These are phyloP conservation scores for Neonectria magnoliae DNA, from an alignment of 2,329 filamentous ascomycete species.

Conservation along the genomic window DNA sequence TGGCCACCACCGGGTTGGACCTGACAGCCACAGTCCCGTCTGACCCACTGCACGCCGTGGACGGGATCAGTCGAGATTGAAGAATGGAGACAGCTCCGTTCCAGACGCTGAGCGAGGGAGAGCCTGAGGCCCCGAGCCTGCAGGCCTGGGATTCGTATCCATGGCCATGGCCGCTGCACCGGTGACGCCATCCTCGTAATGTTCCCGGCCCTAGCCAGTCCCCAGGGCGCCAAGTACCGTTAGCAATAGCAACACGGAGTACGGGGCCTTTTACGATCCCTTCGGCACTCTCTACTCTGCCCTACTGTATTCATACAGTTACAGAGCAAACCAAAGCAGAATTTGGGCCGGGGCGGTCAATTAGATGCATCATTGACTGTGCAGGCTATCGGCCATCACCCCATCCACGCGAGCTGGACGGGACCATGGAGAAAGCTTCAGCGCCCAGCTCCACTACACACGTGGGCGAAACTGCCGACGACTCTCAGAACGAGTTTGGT, in stretches of 20 bases:
- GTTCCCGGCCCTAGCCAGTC: neutral
- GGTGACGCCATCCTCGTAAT: slow-evolving; percentile 42
- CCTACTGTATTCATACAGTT: too few species aligned
- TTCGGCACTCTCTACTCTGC: neutral
- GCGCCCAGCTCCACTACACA: slow-evolving; percentile 37
- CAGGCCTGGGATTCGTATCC: slow-evolving; percentile 32
- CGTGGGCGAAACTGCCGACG: slow-evolving; percentile 41
- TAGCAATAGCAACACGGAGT: slow-evolving; percentile 15
- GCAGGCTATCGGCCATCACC: slow-evolving; percentile 18
- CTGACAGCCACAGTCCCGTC: slow-evolving; percentile 22
- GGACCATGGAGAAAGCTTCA: slow-evolving; percentile 18
- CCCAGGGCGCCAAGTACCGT: slow-evolving; percentile 33
- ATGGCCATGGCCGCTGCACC: slow-evolving; percentile 30
- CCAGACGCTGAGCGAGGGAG: slow-evolving; percentile 23
- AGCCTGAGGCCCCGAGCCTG: neutral
- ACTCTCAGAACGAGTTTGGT: slow-evolving; percentile 18
- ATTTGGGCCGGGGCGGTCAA: neutral
- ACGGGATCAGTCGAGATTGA: slow-evolving; percentile 22
- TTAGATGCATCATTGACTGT: slow-evolving; percentile 14
- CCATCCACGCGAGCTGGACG: slow-evolving; percentile 22
- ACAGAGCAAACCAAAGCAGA: neutral
- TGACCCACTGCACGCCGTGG: slow-evolving; percentile 33
- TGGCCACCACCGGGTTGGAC: slow-evolving; percentile 19
- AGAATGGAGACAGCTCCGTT: slow-evolving; percentile 25
- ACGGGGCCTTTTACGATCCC: neutral